phyloP scores from a whole-genome alignment of 116 monocot genomes.

The Zostera marina region DNA sequence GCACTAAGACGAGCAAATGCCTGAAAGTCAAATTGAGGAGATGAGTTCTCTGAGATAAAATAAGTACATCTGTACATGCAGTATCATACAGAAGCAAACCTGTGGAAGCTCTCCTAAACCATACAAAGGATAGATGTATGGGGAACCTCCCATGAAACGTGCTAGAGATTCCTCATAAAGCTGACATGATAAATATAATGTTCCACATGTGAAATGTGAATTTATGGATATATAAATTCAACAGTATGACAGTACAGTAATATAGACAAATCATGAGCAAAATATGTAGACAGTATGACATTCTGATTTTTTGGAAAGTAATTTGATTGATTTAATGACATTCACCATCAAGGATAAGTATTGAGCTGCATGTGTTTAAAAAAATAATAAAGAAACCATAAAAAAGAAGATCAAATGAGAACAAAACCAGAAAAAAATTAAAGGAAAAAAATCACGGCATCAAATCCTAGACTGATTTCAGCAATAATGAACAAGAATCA shows the following conservation, averaged over 20 bases:
- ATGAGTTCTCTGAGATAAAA: conserved; percentile 2
- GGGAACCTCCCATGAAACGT: conserved; percentile 87
- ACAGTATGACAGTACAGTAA: neutral
- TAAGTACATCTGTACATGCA: neutral
- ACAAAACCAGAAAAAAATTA: no score
- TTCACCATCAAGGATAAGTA: no score
- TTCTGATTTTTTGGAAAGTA: no score
- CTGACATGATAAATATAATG: conserved; percentile 10
- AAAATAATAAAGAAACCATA: no score
- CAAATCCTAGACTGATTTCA: no score
- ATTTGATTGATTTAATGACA: no score
- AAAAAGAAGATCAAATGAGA: no score
- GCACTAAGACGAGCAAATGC: conserved; percentile 97
- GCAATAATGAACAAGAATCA: no score
- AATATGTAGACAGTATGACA: no score
- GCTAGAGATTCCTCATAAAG: conserved; percentile 81
- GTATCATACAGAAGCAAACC: conserved; percentile 18
- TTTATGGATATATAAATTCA: neutral
- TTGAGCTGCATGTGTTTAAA: no score
- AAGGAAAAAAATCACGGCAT: no score
- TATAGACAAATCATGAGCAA: neutral
- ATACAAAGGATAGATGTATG: conserved; percentile 93
- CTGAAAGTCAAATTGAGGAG: conserved; percentile 13
- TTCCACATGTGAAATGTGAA: neutral
- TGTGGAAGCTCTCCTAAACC: conserved; percentile 93